Evolutionary conservation across 345 rosid genomes (phyloP), one percentile per base, ranked within the genome.

Genomic region (Hypericum perforatum): DNA sequence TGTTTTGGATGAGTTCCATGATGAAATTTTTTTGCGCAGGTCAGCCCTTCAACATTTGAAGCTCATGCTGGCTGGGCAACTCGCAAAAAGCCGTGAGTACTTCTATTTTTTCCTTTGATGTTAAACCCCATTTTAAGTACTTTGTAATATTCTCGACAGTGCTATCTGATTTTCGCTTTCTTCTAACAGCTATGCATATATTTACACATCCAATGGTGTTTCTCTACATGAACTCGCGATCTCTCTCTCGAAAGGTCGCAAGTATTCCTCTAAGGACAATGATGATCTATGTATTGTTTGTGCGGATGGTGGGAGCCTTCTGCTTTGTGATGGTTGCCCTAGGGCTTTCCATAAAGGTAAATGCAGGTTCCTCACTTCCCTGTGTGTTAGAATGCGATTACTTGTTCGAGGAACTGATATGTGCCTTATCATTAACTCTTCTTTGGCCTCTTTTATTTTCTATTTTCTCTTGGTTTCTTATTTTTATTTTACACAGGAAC

Each of bases 251-350:
- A 86, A 75, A 78, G 82, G 77, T 62, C 80, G 83, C 52, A 72
- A 66, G 61, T 82, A 64, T 52, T 78, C 97, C 64, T 78, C 86
- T 55, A 76, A 79, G 70, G 95, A 88, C 61, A 83, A 82, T 72
- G 87, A 85, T 61, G 76, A 84, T 60, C 72, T 81, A 53, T 88
- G 98, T 78, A 82, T 78, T 68, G 80, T 83, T 69, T 92, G 97
- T 75, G 84, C 82, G 43, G 97, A 92, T 85, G 97, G 95, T 66
- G 98, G 97, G 57, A 72, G 82, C 74, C 97, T 92, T 63, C 47
- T 92, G 78, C 80, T 76, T 59, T 92, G 98, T 61, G 94, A 85
- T 85, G 89, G 83, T 70, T 92, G 95, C 74, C 97, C 98, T 51
- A 80, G 98, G 81, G 86, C 98, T 58, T 92, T 85, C 71, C 98